These are phyloP conservation scores for Collybia sp. DNA, from an alignment of 768 basidiomycete species.

Conservation along the genomic window DNA sequence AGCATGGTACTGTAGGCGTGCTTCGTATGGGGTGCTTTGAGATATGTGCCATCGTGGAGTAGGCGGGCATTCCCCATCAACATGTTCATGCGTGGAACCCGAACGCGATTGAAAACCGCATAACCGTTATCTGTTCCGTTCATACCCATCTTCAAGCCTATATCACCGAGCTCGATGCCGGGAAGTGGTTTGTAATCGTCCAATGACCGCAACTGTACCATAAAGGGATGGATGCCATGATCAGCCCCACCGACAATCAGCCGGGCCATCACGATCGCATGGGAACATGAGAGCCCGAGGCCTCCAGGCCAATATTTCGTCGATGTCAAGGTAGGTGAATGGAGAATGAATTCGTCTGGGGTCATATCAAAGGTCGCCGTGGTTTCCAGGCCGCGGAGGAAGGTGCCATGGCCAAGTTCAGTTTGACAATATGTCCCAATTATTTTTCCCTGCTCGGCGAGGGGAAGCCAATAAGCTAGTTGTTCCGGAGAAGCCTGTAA, in stretches of 20 bases:
- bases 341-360: too few species aligned
- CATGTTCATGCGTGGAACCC: slow-evolving; percentile 17
- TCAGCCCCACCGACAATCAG: slow-evolving; percentile 9
- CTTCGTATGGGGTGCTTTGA: slow-evolving; percentile 6
- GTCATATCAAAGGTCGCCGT: slow-evolving; percentile 11
- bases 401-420: slow-evolving; percentile 22
- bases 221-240: slow-evolving; percentile 19
- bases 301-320: slow-evolving; percentile 19
- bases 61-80: slow-evolving; percentile 16
- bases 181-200: slow-evolving; percentile 15
- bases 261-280: slow-evolving; percentile 10
- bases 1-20: slow-evolving; percentile 18
- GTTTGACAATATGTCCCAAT: slow-evolving; percentile 7
- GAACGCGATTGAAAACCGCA: slow-evolving; percentile 15
- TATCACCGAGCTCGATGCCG: slow-evolving; percentile 20
- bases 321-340: slow-evolving; percentile 2
- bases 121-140: slow-evolving; percentile 22
- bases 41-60: slow-evolving; percentile 14
- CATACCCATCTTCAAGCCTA: slow-evolving; percentile 16
- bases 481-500: slow-evolving; percentile 18
- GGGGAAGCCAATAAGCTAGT: slow-evolving; percentile 17
- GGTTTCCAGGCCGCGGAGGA: slow-evolving; percentile 19
- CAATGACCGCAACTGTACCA: slow-evolving; percentile 20
- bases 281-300: slow-evolving; percentile 12
- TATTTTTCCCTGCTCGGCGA: slow-evolving; percentile 14